Base-by-base conservation (phyloP, 2,329 filamentous ascomycete species). In the Pseudogymnoascus pannorum region DNA sequence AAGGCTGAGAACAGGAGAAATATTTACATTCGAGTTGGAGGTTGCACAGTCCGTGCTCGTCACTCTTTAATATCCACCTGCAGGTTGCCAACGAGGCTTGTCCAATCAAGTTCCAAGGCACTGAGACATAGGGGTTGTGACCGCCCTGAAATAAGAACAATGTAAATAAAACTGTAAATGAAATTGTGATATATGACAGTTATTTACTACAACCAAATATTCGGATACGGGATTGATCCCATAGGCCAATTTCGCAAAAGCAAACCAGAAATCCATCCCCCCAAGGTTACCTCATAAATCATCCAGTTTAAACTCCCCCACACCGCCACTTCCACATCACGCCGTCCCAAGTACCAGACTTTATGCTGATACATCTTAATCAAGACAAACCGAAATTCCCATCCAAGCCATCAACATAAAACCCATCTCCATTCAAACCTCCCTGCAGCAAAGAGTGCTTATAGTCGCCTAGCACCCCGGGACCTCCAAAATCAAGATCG, bases 361-460 rank as follows among this genome's bases (percentile, higher is more conserved):
- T 26, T 26, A 54, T 20, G n/a, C 26, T 4, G 9, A 16, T 6
- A 60, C n/a, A n/a, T 59, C 57, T 29, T 4, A 44, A 57, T 69
- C 62, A 54, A 54, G 48, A 76, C 59, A 76, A 67, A 1, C 75
- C 75, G 67, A 77, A 77, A 51, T 71, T 72, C 5, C 71, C 72
- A 65, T 76, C 74, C 61, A 77, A 66, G 4, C 72, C 73, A 26
- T 70, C 72, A 16, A 76, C 58, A 18, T 69, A 44, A 60, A 65
- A 69, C 18, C 58, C 57, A 2, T 68, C 65, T 11, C 51, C 60
- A 16, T 58, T 60, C 16, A 42, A 58, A 9, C 61, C 60, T 14
- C 60, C 62, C 3, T 61, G 31, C 42, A 67, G 58, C 12, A 68
- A 58, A n/a, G 58, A 33, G 8, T 65, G 63, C 14, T 61, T 58